Base-by-base conservation (phyloP, 1,139 yeast species). In the Taiozyma sp. region DNA sequence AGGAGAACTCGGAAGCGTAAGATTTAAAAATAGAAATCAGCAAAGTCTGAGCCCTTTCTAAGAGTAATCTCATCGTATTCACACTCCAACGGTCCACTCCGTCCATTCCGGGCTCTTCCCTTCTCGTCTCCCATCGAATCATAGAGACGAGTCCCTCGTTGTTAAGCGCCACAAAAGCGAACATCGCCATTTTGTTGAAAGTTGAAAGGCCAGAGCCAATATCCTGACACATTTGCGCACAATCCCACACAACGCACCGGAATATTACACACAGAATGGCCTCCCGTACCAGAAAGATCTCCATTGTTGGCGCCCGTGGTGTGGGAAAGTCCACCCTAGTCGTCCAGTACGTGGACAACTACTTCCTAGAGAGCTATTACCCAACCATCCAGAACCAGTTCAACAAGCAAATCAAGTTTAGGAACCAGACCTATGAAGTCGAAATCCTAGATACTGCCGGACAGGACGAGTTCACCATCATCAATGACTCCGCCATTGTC, bases 381-480 rank as follows among this genome's bases (percentile, higher is more conserved):
- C 97, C 97, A 30, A 90, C 97, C 6, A 88, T 89, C 56, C 96
- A 89, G 66, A 90, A 89, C 70, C 95, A 89, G 68, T 88, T 88
- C 69, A 79, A 85, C 62, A 88, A 88, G 66, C 75, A 79, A 43
- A 77, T 90, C 63, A 77, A 74, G 55, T 81, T 84, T 67, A 81
- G 85, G 58, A 88, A 87, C 56, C 84, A 83, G 61, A 88, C 85
- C 51, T 89, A 86, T 64, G 86, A 87, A 51, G 81, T 93, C 30
- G 97, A 90, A 66, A 87, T 90, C 53, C 74, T 90, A 57, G 97
- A 90, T 65, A 90, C 97, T 0, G 96, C 97, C 0, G 97, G 97
- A n/a, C 93, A 85, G 71, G 96, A 90, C 68, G 96, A 90, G 71
- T 88, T 85, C 65, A 81, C 89, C 53, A 83, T 88, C 61, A 81